A percentile compares a stretch with the other conserved stretches of the same genome.
These are phyloP conservation scores for Sextonia rubra DNA, from an alignment of 164 flowering plant species.

Conservation along the genomic window DNA sequence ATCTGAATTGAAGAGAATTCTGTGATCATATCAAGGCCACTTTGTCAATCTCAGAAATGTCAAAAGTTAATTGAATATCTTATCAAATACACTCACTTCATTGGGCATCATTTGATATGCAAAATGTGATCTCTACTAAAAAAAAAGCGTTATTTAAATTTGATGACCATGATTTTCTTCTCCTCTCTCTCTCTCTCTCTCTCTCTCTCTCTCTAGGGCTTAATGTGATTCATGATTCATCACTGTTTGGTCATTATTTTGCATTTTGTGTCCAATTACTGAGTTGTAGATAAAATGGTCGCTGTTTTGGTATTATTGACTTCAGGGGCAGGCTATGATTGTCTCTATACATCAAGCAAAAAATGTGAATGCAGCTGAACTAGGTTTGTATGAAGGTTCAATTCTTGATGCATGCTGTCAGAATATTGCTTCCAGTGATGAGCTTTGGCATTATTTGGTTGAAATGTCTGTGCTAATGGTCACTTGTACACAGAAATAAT, in stretches of 20 bases:
- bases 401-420: constrained; percentile 84
- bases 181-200: too few relatives aligned
- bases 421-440: constrained; percentile 74
- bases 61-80: too few relatives aligned
- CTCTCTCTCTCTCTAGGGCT: too few relatives aligned
- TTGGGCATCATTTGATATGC: too few relatives aligned
- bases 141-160: too few relatives aligned
- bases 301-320: constrained; percentile 8
- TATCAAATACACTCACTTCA: too few relatives aligned
- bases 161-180: too few relatives aligned
- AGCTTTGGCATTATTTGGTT: constrained; percentile 72
- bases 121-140: too few relatives aligned
- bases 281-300: not conserved
- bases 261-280: not conserved
- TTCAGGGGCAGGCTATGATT: constrained; percentile 84
- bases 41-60: too few relatives aligned
- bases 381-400: constrained; percentile 69
- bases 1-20: not conserved
- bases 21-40: not conserved
- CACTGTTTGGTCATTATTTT: too few relatives aligned
- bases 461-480: constrained; percentile 83
- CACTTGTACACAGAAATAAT: constrained; percentile 49
- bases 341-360: constrained; percentile 66
- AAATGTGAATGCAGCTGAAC: constrained; percentile 57
- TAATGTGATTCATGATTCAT: too few relatives aligned